These are phyloP conservation scores for Stemphylium vesicarium DNA, from an alignment of 2,329 filamentous ascomycete genomes.

Conservation along the genomic window DNA sequence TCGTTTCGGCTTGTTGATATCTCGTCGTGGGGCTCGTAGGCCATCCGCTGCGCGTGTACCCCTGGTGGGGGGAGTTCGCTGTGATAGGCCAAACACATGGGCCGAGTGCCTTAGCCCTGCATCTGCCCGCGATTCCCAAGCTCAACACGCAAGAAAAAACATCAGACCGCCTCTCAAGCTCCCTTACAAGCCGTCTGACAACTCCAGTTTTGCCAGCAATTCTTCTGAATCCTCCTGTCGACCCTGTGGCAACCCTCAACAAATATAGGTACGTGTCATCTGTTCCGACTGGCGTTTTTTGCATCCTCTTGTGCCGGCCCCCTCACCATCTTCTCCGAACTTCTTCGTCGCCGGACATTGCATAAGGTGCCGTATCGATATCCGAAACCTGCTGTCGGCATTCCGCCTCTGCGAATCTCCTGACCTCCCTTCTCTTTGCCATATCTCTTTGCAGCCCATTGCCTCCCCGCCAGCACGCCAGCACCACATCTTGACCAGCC, in stretches of 20 bases:
- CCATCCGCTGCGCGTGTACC: constrained; percentile 17
- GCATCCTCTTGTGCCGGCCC: constrained; percentile 25
- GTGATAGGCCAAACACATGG: constrained; percentile 16
- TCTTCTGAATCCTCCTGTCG: constrained; percentile 16
- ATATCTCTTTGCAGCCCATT: constrained; percentile 21
- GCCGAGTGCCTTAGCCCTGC: constrained; percentile 29
- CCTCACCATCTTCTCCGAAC: constrained; percentile 26
- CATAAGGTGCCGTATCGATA: constrained; percentile 22
- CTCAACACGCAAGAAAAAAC: constrained; percentile 46
- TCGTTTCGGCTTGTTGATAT: constrained; percentile 4
- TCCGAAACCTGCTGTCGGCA: constrained; percentile 22
- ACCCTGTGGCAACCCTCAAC: constrained; percentile 27
- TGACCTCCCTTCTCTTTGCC: constrained; percentile 2
- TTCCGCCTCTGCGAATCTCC: constrained; percentile 15
- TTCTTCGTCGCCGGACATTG: constrained; percentile 27
- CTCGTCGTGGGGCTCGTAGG: constrained; percentile 4
- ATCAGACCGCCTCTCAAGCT: constrained; percentile 43
- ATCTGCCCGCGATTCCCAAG: constrained; percentile 29
- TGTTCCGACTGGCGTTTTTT: constrained; percentile 12
- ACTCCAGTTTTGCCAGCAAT: constrained; percentile 22
- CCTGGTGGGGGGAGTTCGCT: constrained; percentile 12
- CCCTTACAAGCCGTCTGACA: constrained; percentile 30
- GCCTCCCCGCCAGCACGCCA: constrained; percentile 23
- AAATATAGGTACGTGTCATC: constrained; percentile 46
- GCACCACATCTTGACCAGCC: constrained; percentile 15